Evolutionary conservation across 2,329 filamentous ascomycete species (phyloP), one percentile per base, ranked within the genome.

Genomic region (Teratosphaeria pseudoeucalypti): DNA sequence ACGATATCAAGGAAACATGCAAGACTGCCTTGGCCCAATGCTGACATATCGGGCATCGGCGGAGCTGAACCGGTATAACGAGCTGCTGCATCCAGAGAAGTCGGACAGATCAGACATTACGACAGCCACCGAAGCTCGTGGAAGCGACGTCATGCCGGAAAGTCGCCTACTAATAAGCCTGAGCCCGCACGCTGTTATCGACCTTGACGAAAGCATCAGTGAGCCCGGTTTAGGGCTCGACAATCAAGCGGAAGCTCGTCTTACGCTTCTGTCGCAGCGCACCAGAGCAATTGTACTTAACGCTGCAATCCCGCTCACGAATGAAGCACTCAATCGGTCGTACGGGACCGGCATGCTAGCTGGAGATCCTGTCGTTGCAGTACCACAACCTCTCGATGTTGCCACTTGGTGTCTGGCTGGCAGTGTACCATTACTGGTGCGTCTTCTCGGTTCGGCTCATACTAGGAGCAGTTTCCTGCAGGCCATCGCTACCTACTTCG

Each of bases 31-130:
- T 14, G 94, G 95, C 5, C 92, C 91, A 1, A 95, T 99, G 69
- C 91, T 97, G 70, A 99, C 95, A 0, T 99, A 99, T 71, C 85
- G 89, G 67, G 92, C 94, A 6, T 97, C 94, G 1, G 92, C 94
- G 7, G 86, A 89, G 58, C 78, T 99, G 47, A 94, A 95, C 61
- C 81, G 96, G 57, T 87, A 92, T 54, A 97, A 97, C 67, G 94
- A 99, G 70, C 84, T 91, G 57, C 81, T 95, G 43, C 89, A 95
- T 73, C 87, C 90, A 1, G 92, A 91, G 12, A 95, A 91, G 70
- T 90, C 95, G 64, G 90, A 95, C 62, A 85, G 83, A 56, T 97
- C 94, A 1, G 92, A 97, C 66, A 96, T 99, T 57, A 82, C 96
- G 54, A 85, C 85, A 65, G 92, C 92, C 11, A 95, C 96, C 55